A percentile compares a stretch with the other conserved stretches of the same genome.
These are phyloP conservation scores for Populus nigra DNA, from an alignment of 345 rosid species.

Conservation along the genomic window DNA sequence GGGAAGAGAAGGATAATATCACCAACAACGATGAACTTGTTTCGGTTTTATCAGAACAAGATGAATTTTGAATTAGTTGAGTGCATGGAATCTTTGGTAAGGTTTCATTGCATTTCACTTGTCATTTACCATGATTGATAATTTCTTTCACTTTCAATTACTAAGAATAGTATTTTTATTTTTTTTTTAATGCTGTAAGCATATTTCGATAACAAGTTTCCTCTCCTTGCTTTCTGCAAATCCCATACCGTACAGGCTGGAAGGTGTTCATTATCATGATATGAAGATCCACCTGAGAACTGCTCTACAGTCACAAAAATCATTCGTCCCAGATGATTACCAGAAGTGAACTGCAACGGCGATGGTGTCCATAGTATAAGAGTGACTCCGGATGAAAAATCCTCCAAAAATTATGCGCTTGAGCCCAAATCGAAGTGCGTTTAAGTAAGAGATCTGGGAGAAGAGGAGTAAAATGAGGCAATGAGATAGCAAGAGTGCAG, in stretches of 20 bases:
- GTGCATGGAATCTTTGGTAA: neutral
- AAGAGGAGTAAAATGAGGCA: constrained; percentile 4
- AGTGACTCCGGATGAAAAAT: constrained; percentile 94
- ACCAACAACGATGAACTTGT: neutral
- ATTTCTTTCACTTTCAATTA: neutral
- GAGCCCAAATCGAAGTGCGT: constrained; percentile 91
- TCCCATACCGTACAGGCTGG: neutral
- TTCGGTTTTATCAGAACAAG: neutral
- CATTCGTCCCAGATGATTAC: constrained; percentile 32
- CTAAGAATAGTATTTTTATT: neutral
- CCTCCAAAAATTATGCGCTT: constrained; percentile 97
- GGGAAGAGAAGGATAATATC: neutral
- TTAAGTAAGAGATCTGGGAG: constrained; percentile 79
- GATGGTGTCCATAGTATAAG: constrained; percentile 98
- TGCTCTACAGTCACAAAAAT: neutral
- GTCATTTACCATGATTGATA: neutral
- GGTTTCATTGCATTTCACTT: neutral
- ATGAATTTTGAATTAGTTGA: neutral
- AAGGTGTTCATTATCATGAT: neutral
- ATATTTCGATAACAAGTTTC: neutral
- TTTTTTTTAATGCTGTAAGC: neutral
- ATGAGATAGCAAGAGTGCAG: neutral
- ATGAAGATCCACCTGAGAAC: neutral
- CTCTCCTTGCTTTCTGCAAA: neutral
- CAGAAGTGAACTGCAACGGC: constrained; percentile 98